Evolutionary conservation across 805 yeast genomes (phyloP).

Genomic region (Komagataella kurtzmanii): DNA sequence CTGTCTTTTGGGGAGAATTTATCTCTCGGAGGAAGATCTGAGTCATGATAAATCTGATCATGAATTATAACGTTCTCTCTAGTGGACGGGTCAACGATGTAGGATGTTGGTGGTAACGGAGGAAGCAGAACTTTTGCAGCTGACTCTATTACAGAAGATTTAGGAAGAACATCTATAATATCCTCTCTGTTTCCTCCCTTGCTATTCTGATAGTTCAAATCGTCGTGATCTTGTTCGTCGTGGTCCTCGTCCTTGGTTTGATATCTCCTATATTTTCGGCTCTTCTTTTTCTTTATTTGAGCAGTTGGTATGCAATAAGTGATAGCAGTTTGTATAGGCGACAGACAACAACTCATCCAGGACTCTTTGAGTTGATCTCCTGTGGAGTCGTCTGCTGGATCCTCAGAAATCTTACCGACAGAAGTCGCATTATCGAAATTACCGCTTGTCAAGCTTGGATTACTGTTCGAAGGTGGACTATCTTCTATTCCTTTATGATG

Average conservation of each 20-base stretch:
- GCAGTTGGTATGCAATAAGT: conserved; percentile 24
- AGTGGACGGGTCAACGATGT: conserved; percentile 49
- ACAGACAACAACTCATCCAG: conserved; percentile 11
- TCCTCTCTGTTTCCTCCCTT: conserved; percentile 2
- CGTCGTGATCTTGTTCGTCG: conserved; percentile 5
- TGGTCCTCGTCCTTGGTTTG: conserved; percentile 13
- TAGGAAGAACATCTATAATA: conserved; percentile 30
- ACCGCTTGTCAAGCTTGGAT: neutral
- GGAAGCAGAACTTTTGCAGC: conserved; percentile 70
- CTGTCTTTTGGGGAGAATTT: conserved; percentile 12
- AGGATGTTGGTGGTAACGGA: conserved; percentile 61
- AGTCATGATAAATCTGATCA: conserved; percentile 59
- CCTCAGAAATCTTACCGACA: conserved; percentile 18
- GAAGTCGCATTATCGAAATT: neutral
- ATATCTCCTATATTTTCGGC: conserved; percentile 14
- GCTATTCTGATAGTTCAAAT: conserved; percentile 8
- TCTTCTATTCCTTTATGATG: neutral
- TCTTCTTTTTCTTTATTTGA: conserved; percentile 7
- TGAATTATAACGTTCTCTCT: conserved; percentile 66
- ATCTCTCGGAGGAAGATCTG: conserved; percentile 46
- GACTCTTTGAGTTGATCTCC: conserved; percentile 1
- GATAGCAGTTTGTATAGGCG: conserved; percentile 32
- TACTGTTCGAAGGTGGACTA: conserved; percentile 1
- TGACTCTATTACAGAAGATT: conserved; percentile 64
- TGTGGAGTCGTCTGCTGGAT: conserved; percentile 6